Percentiles rank a stretch among this genome's conserved stretches.
These are phyloP conservation scores for Hypoxylon lenormandii DNA, from an alignment of 495 filamentous ascomycete species.

Conservation along the genomic window DNA sequence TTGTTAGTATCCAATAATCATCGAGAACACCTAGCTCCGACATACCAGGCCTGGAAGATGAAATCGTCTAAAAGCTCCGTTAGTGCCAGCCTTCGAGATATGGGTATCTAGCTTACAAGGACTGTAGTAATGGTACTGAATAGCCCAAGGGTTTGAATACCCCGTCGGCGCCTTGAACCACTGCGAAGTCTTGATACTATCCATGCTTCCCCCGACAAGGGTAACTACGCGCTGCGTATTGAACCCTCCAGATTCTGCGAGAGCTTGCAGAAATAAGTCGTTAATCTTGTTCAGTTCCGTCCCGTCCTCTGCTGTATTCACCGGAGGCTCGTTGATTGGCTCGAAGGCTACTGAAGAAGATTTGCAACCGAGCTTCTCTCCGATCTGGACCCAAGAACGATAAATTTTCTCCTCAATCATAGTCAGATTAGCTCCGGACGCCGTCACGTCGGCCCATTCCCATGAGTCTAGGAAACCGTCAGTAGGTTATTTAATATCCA, in stretches of 20 bases:
- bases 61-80: constrained; percentile 34
- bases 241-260: constrained; percentile 67
- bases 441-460: constrained; percentile 70
- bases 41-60: constrained; percentile 44
- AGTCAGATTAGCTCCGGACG: constrained; percentile 60
- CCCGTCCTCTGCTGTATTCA: constrained; percentile 63
- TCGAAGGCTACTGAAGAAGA: constrained; percentile 69
- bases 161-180: constrained; percentile 65
- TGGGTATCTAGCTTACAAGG: constrained; percentile 52
- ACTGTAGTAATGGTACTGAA: constrained; percentile 74
- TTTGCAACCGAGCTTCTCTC: constrained; percentile 66
- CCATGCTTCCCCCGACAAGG: constrained; percentile 64
- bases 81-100: neutral
- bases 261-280: constrained; percentile 67
- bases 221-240: constrained; percentile 70
- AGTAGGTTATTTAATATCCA: neutral
- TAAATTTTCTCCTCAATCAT: constrained; percentile 69
- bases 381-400: constrained; percentile 70
- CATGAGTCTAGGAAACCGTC: constrained; percentile 57
- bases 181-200: constrained; percentile 65
- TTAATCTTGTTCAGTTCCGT: constrained; percentile 68
- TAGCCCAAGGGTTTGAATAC: constrained; percentile 68
- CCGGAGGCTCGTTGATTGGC: constrained; percentile 70
- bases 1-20: constrained; percentile 51
- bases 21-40: constrained; percentile 42